Percentiles rank a stretch among this genome's conserved stretches.
Evolutionary conservation across 352 stramenopile genomes (phyloP).

Genomic region (Aphanomyces astaci): DNA sequence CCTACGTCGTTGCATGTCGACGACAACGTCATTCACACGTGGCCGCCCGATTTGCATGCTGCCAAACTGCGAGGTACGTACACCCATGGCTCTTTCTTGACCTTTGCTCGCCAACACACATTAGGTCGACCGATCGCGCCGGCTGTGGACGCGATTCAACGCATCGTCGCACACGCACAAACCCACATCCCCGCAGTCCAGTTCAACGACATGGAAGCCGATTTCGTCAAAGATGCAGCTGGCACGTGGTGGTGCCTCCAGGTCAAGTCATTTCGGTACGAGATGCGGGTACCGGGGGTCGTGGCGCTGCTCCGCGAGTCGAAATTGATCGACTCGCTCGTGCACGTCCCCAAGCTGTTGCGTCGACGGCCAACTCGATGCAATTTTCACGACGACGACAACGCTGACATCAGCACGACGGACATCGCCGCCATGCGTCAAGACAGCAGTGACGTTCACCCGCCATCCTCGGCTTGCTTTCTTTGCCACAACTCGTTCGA

Average conservation of each 20-base stretch:
- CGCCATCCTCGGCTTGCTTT: slow-evolving; percentile 34
- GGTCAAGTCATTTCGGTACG: slow-evolving; percentile 45
- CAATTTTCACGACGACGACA: neutral
- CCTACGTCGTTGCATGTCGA: neutral
- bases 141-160: slow-evolving; percentile 36
- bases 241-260: slow-evolving; percentile 66
- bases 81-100: too few species aligned
- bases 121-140: slow-evolving; percentile 43
- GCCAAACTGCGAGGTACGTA: slow-evolving; percentile 22
- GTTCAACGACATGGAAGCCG: slow-evolving; percentile 45
- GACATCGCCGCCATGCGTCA: neutral
- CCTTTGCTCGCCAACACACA: neutral
- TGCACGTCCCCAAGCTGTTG: slow-evolving; percentile 15
- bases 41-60: neutral
- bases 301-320: slow-evolving; percentile 10
- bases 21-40: neutral
- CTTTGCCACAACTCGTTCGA: slow-evolving; percentile 52
- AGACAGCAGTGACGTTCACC: neutral
- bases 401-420: neutral
- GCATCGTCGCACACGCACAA: slow-evolving; percentile 58
- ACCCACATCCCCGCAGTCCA: slow-evolving; percentile 47
- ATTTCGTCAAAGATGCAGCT: slow-evolving; percentile 60
- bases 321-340: slow-evolving; percentile 35
- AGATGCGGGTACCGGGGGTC: slow-evolving; percentile 31
- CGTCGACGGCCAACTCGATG: slow-evolving; percentile 25